phyloP scores from a whole-genome alignment of 2,329 filamentous ascomycete species.

The Cladosporium austrohemisphaericum region DNA sequence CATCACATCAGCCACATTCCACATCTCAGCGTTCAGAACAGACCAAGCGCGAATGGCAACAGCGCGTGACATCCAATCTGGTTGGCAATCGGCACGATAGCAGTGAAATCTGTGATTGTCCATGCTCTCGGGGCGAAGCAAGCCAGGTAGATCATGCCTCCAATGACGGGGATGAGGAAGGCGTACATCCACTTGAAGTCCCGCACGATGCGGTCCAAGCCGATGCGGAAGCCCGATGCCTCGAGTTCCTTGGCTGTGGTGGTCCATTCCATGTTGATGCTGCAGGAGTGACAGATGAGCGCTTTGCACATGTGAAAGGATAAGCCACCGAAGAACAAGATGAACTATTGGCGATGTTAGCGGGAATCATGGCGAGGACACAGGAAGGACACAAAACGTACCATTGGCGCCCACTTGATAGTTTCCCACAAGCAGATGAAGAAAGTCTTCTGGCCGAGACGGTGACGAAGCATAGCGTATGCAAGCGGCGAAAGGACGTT shows the following conservation, averaged over 20 bases:
- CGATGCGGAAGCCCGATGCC: conserved; percentile 32
- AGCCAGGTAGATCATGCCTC: conserved; percentile 24
- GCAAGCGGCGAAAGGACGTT: conserved; percentile 58
- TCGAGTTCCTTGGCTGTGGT: conserved; percentile 79
- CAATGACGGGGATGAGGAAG: conserved; percentile 19
- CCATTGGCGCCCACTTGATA: conserved; percentile 59
- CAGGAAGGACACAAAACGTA: background rate
- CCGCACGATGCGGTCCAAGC: conserved; percentile 21
- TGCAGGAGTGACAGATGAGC: conserved; percentile 76
- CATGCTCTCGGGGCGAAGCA: conserved; percentile 21
- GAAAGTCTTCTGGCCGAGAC: conserved; percentile 53
- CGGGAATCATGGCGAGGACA: too few relatives aligned
- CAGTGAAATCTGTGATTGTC: conserved; percentile 22
- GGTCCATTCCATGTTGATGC: conserved; percentile 82
- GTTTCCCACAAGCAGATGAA: conserved; percentile 52
- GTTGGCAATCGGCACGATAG: conserved; percentile 24
- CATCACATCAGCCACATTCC: background rate
- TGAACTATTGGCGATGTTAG: too few relatives aligned
- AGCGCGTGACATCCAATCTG: conserved; percentile 23
- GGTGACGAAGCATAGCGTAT: conserved; percentile 61
- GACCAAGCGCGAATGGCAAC: conserved; percentile 22
- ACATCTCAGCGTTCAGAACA: conserved; percentile 15
- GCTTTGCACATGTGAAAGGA: conserved; percentile 78
- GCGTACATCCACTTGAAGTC: conserved; percentile 26
- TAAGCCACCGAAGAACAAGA: conserved; percentile 78